phyloP scores from a whole-genome alignment of 306 rosid genomes.

The Pyrus pyrifolia region DNA sequence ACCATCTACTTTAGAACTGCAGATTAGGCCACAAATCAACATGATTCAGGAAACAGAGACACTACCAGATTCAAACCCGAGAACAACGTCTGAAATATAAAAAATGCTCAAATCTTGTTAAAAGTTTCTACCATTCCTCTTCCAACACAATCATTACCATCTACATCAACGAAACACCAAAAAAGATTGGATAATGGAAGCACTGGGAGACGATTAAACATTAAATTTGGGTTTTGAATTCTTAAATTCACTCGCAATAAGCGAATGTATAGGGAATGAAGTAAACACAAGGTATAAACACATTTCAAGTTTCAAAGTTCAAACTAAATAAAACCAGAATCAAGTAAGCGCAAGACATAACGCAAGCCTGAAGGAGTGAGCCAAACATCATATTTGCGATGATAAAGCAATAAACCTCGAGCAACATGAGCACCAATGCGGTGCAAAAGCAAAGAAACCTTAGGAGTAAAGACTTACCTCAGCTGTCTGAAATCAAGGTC shows the following conservation, averaged over 20 bases:
- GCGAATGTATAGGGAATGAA: not conserved
- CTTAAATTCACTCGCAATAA: not conserved
- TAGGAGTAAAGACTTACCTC: conserved; percentile 15
- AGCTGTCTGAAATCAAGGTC: conserved; percentile 6
- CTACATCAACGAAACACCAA: not conserved
- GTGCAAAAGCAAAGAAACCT: not conserved
- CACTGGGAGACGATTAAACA: not conserved
- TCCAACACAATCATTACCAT: not conserved
- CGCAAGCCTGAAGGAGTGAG: not conserved
- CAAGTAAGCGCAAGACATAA: not conserved
- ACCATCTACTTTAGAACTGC: not conserved
- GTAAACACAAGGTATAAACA: not conserved
- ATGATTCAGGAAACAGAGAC: not conserved
- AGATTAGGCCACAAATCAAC: not conserved
- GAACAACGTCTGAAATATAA: not conserved
- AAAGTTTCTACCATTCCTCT: not conserved
- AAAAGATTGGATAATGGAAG: not conserved
- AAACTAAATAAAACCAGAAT: not conserved
- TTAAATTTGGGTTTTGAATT: not conserved
- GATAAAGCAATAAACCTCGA: not conserved
- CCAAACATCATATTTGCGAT: not conserved
- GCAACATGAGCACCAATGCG: not conserved
- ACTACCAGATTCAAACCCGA: not conserved
- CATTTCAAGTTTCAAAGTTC: not conserved
- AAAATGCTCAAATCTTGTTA: not conserved